Base-by-base conservation (phyloP, 2,329 filamentous ascomycete genomes). In the Trichoderma citrinoviride region DNA sequence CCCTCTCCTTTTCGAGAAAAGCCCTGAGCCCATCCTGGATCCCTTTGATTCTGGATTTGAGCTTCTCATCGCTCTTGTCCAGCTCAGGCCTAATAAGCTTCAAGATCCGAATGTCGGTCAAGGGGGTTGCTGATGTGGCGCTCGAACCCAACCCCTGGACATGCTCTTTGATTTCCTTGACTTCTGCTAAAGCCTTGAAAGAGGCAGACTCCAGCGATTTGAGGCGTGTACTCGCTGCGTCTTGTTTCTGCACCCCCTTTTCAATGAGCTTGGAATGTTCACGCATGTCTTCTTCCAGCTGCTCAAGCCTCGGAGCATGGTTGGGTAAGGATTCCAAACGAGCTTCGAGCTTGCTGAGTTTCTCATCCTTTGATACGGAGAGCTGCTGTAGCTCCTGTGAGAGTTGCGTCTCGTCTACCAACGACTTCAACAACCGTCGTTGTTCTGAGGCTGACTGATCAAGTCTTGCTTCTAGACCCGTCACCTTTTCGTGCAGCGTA, bases 1-100 rank as follows among this genome's bases (percentile, higher is more conserved):
- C 7, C 37, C 68, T 68, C 47, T 72, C 73, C 10, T 64, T 55
- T 14, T 73, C 67, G 7, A 76, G 58, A 7, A 70, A 66, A 5
- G 19, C n/a, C 7, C 68, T 67, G 7, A 74, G 49, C 3, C 56
- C 65, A 5, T 23, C 29, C 7, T 19, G 27, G 7, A 37, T 14
- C 14, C 33, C 14, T 37, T 37, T 12, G 2, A 37, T 37, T 14
- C 33, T 12, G 33, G 0, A 44, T 29, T 19, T 14, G 27, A 54
- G 46, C 21, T 14, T 46, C 10, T 8, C 29, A 12, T 37, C 33
- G 10, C 33, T 60, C 14, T 49, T 37, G 40, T 52, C 40, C 33
- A 65, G 7, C 23, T 53, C 40, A 23, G 57, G 63, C 19, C 29
- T 40, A 47, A 65, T 21, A 29, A 61, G 40, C 5, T 60, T 15